Percentiles rank a stretch among this genome's conserved stretches.
phyloP scores from a whole-genome alignment of 2,329 filamentous ascomycete genomes.

The Sclerotinia borealis region DNA sequence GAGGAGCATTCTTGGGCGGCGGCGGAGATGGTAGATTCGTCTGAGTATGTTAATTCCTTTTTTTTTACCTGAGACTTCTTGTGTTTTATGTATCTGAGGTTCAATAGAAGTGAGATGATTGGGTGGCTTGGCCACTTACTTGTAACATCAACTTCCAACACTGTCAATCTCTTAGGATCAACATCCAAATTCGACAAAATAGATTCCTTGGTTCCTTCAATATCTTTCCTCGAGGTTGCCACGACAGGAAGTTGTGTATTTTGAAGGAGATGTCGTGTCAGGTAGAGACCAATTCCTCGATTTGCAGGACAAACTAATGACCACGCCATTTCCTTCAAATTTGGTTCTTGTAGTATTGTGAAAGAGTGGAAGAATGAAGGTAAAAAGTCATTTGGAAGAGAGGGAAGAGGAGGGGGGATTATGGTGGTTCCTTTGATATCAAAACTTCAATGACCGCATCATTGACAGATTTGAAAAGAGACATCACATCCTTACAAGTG shows the following conservation, averaged over 20 bases:
- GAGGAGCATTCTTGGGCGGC: conserved; percentile 46
- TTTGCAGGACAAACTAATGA: conserved; percentile 52
- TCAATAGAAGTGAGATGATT: neutral
- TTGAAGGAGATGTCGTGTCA: conserved; percentile 51
- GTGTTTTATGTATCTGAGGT: neutral
- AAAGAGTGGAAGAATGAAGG: neutral
- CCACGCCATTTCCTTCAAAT: conserved; percentile 26
- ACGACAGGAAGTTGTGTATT: conserved; percentile 53
- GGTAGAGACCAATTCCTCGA: conserved; percentile 55
- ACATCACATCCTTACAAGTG: neutral
- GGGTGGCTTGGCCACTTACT: conserved; percentile 41
- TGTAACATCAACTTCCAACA: conserved; percentile 51
- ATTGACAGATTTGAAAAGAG: neutral
- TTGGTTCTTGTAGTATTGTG: neutral
- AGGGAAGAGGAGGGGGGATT: too few species aligned
- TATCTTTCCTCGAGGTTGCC: conserved; percentile 52
- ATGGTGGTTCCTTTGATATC: neutral
- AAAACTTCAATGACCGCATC: conserved; percentile 7
- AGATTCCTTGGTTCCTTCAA: conserved; percentile 41
- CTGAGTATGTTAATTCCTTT: conserved; percentile 25
- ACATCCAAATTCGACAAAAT: conserved; percentile 45
- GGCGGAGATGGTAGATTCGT: conserved; percentile 56
- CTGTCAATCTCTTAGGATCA: conserved; percentile 40
- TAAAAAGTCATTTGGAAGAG: neutral
- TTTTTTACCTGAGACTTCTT: neutral